These are phyloP conservation scores for Linnemannia schmuckeri DNA, from an alignment of 192 early-diverging fungal species.

Conservation along the genomic window DNA sequence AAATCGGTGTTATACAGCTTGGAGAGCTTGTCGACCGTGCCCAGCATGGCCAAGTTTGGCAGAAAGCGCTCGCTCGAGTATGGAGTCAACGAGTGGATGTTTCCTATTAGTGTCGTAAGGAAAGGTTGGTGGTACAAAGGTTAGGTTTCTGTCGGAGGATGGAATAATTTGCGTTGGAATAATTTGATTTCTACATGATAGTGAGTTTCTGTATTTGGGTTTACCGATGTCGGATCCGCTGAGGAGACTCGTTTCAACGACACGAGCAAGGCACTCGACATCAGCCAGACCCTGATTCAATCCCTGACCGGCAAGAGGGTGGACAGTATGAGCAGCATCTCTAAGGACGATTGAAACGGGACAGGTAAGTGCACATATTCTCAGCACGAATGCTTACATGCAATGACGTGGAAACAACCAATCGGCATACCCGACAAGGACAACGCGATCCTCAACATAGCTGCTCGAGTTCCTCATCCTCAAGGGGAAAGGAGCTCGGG, in stretches of 20 bases:
- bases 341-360: conserved; percentile 35
- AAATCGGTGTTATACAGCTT: conserved; percentile 80
- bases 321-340: conserved; percentile 96
- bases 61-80: conserved; percentile 90
- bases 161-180: background rate
- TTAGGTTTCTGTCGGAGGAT: background rate
- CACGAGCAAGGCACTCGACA: conserved; percentile 74
- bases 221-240: conserved; percentile 88
- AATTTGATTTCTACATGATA: background rate
- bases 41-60: conserved; percentile 88
- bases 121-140: too few relatives aligned
- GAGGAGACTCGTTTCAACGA: conserved; percentile 72
- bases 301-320: conserved; percentile 97
- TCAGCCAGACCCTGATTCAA: conserved; percentile 94
- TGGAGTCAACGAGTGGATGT: conserved; percentile 76
- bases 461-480: conserved; percentile 83
- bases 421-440: conserved; percentile 81
- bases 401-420: background rate
- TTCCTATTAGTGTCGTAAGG: conserved; percentile 47
- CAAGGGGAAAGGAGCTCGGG: conserved; percentile 87
- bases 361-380: too few relatives aligned
- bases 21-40: conserved; percentile 84
- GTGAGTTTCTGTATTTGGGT: background rate
- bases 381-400: too few relatives aligned
- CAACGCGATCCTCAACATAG: conserved; percentile 83